Base-by-base conservation (phyloP, 1,139 yeast genomes). In the Nakaseomyces delphensis region DNA sequence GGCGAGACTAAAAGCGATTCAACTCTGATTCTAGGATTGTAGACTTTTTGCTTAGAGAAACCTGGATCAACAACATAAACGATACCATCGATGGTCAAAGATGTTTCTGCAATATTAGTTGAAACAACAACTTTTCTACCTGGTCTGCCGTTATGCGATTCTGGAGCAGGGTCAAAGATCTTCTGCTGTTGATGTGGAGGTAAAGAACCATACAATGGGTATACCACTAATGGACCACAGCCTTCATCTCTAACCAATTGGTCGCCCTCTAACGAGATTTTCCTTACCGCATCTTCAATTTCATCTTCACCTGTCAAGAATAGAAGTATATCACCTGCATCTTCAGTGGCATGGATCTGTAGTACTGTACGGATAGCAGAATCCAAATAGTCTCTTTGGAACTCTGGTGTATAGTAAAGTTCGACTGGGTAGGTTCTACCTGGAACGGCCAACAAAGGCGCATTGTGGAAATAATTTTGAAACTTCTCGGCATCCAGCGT, bases 351-450 rank as follows among this genome's bases (percentile, higher is more conserved):
- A 65, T 91, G 98, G 52, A 91, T 91, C 64, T 91, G 97, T 51
- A 91, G 69, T 11, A 89, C 98, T 0, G 97, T 91, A 52, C 96
- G 72, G 46, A 91, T 84, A 1, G 98, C 95, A 29, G 96, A 85
- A 60, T 89, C 97, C 55, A 91, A 68, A 59, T 91, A 91, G 60
- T 91, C 97, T 52, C 91, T 77, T 67, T 91, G 97, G 61, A 81
- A 87, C 62, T 91, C 97, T 16, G 96, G 96, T 1, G 98, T 91
- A 64, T 91, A 91, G 65, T 86, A 91, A 45, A 91, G 83, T 62
- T 91, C 98, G 41, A 91, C 98, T 0, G 98, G 97, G 60, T 80
- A 93, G 1, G 98, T 91, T 73, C 98, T 79, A 60, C 98, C 98
- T 2, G 98, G 96, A 28, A 91, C 97, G 0, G 97, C 95, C 52